phyloP scores from a whole-genome alignment of 441 rosid genomes.

The Macaranga tanarius region DNA sequence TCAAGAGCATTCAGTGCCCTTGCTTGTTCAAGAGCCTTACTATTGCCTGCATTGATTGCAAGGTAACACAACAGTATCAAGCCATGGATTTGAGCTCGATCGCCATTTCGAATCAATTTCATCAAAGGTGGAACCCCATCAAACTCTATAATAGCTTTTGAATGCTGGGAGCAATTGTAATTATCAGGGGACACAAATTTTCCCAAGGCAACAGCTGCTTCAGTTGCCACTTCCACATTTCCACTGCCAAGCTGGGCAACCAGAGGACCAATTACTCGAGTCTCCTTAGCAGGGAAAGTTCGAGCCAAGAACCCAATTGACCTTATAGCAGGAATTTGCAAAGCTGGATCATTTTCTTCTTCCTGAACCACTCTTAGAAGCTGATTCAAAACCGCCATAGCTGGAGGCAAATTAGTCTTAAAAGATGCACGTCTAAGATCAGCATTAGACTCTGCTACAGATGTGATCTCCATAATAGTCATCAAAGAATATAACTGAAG shows the following conservation, averaged over 20 bases:
- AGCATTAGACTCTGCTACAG: conserved; percentile 44
- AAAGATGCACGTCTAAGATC: conserved; percentile 58
- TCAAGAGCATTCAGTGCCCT: conserved; percentile 45
- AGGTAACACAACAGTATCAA: conserved; percentile 45
- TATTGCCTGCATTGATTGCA: conserved; percentile 50
- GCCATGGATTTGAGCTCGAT: conserved; percentile 39
- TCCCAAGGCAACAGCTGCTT: conserved; percentile 51
- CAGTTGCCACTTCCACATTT: conserved; percentile 36
- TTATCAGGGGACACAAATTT: conserved; percentile 56
- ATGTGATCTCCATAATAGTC: conserved; percentile 50
- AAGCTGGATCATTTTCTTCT: conserved; percentile 33
- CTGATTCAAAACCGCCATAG: conserved; percentile 55
- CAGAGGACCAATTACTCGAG: conserved; percentile 42
- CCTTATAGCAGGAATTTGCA: conserved; percentile 43
- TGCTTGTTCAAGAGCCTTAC: conserved; percentile 54
- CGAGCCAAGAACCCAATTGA: conserved; percentile 57
- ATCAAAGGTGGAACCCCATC: conserved; percentile 46
- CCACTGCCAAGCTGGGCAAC: conserved; percentile 40
- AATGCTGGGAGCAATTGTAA: conserved; percentile 51
- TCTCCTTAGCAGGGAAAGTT: conserved; percentile 56
- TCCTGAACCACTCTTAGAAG: conserved; percentile 47
- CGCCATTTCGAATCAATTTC: conserved; percentile 35
- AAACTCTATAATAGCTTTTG: conserved; percentile 52
- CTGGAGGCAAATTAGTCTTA: conserved; percentile 55
- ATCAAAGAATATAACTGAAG: conserved; percentile 49